Evolutionary conservation across 768 basidiomycete genomes (phyloP).

Genomic region (Auricularia cornea): DNA sequence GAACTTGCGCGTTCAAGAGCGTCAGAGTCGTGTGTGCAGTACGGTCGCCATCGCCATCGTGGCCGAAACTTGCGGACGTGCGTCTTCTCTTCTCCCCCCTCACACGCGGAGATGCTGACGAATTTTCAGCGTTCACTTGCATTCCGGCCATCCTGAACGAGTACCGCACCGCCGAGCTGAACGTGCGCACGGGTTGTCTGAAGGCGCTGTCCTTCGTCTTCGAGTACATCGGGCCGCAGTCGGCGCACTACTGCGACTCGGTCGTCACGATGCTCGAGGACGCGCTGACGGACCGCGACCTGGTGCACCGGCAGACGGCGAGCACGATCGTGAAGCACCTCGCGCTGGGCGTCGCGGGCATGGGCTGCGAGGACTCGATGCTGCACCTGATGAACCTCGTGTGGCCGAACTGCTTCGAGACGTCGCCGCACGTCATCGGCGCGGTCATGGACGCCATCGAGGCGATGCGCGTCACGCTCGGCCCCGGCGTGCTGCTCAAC

Average conservation of each 20-base stretch:
- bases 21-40: conserved; percentile 96
- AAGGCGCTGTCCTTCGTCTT: conserved; percentile 99
- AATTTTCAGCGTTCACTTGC: conserved; percentile 76
- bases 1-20: conserved; percentile 95
- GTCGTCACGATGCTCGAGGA: conserved; percentile 98
- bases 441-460: conserved; percentile 98
- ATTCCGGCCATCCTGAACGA: conserved; percentile 98
- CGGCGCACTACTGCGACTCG: conserved; percentile 93
- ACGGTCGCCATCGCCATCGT: conserved; percentile 97
- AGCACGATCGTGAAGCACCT: conserved; percentile 98
- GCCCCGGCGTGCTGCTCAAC: conserved; percentile 85
- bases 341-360: conserved; percentile 90
- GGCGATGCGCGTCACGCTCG: conserved; percentile 92
- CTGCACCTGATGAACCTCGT: conserved; percentile 96
- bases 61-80: conserved; percentile 82
- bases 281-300: conserved; percentile 94
- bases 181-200: conserved; percentile 96
- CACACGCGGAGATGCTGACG: neutral
- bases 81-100: conserved; percentile 13
- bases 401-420: conserved; percentile 99
- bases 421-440: conserved; percentile 95
- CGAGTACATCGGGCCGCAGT: conserved; percentile 96
- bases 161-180: conserved; percentile 95
- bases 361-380: conserved; percentile 98
- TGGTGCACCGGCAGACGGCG: conserved; percentile 96